Evolutionary conservation across 2,329 filamentous ascomycete species (phyloP), one percentile per base, ranked within the genome.

Genomic region (Claviceps maximensis): DNA sequence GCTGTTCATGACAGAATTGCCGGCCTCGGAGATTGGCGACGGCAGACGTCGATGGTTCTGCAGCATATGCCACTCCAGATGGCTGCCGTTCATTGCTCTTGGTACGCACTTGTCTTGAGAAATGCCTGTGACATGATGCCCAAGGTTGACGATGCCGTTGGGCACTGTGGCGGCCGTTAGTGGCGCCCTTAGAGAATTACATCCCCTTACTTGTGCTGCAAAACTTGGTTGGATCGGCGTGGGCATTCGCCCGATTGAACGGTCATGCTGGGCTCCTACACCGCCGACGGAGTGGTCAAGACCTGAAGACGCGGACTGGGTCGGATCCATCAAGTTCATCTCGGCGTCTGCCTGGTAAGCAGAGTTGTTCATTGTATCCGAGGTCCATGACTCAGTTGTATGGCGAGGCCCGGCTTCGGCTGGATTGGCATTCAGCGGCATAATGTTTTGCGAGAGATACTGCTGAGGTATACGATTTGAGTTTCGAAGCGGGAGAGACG

Each of bases 171-270:
- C 69, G 60, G 51, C 65, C 62, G 53, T 69, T 54, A 49, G 69
- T 58, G 58, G 59, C 49, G 64, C 59, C 63, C 65, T 65, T 58
- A 69, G 69, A 69, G 74, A 73, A 58, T 71, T 73, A 57, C 73
- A 74, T n/a, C 76, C 76, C 53, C 75, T 71, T 25, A 79, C 69
- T 60, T 81, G 77, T 2, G 73, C 71, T 1, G 76, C 74, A 60
- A 82, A 82, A 50, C 67, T 77, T 55, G 75, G 74, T 57, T 80
- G 74, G n/a, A 81, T 80, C 2, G 78, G 78, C 2, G 79, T 81
- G 2, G 78, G 78, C 64, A 81, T 74, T 48, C 78, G 76, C 54
- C 72, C 71, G 21, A 68, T 68, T 47, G 67, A 27, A 19, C 40
- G 38, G 27, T 53, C 38, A 12, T 54, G 47, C 23, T 47, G 33